A percentile compares a stretch with the other conserved stretches of the same genome.
phyloP scores from a whole-genome alignment of 106 monocot species.

The Cymbidium sinense region DNA sequence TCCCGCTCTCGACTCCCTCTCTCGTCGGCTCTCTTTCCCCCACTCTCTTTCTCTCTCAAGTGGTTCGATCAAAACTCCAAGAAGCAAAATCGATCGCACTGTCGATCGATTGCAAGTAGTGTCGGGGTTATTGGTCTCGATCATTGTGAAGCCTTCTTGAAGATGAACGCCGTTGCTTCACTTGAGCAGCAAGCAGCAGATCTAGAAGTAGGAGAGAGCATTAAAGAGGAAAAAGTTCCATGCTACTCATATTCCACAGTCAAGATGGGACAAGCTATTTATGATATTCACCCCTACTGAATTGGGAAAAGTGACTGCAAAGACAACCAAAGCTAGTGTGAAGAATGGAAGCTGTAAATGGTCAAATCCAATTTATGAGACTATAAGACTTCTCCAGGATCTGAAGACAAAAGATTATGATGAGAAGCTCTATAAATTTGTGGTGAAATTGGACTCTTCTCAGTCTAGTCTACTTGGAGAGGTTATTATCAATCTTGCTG shows the following conservation, averaged over 20 bases:
- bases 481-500: conserved; percentile 76
- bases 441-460: conserved; percentile 89
- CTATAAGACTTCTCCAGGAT: conserved; percentile 84
- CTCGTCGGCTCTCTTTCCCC: too few species aligned
- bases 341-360: conserved; percentile 94
- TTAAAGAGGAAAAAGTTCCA: too few species aligned
- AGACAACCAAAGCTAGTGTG: conserved; percentile 87
- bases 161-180: too few species aligned
- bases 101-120: too few species aligned
- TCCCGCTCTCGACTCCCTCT: too few species aligned
- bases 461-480: conserved; percentile 80
- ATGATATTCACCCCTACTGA: conserved; percentile 79
- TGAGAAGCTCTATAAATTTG: conserved; percentile 90
- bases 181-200: too few species aligned
- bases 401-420: conserved; percentile 70
- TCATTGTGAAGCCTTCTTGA: too few species aligned
- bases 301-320: conserved; percentile 68
- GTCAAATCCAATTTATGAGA: conserved; percentile 98
- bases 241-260: conserved; percentile 90
- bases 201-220: too few species aligned
- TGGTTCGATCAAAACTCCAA: too few species aligned
- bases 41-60: too few species aligned
- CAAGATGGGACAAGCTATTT: conserved; percentile 97
- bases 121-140: too few species aligned
- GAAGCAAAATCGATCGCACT: too few species aligned